A percentile compares a stretch with the other conserved stretches of the same genome.
Evolutionary conservation across 108 stramenopile genomes (phyloP).

Genomic region (Nannochloropsis oceanica): DNA sequence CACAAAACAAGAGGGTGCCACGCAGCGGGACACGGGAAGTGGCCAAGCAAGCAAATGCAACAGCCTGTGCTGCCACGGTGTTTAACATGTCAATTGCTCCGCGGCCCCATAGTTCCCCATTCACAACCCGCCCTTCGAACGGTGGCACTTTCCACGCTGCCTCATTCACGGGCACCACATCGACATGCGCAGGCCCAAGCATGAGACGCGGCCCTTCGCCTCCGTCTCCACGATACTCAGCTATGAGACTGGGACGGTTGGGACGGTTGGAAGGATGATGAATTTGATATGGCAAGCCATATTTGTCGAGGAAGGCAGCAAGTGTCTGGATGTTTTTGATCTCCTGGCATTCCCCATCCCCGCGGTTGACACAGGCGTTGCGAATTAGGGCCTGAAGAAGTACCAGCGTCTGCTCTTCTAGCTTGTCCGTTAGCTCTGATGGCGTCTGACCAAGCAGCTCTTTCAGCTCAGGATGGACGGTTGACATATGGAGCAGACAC

Average conservation of each 20-base stretch:
- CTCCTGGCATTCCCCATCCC: conserved; percentile 13
- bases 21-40: conserved; percentile 2
- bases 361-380: conserved; percentile 12
- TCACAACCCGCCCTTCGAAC: neutral
- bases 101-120: conserved; percentile 10
- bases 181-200: conserved; percentile 26
- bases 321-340: conserved; percentile 7
- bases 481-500: no score
- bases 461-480: neutral
- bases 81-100: conserved; percentile 20
- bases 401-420: neutral
- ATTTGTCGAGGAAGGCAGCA: neutral
- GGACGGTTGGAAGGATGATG: conserved; percentile 12
- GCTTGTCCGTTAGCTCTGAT: neutral
- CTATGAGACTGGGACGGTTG: conserved; percentile 7
- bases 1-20: conserved; percentile 22
- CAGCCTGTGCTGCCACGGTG: conserved; percentile 15
- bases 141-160: neutral
- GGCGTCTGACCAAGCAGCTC: neutral
- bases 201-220: conserved; percentile 9
- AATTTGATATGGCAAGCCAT: conserved; percentile 2
- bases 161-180: conserved; percentile 16
- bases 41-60: conserved; percentile 1
- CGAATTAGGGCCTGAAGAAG: neutral
- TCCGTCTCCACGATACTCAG: neutral